Conservation (phyloP, 2,329 filamentous ascomycete species). For the Stagonosporopsis vannaccii region DNA sequence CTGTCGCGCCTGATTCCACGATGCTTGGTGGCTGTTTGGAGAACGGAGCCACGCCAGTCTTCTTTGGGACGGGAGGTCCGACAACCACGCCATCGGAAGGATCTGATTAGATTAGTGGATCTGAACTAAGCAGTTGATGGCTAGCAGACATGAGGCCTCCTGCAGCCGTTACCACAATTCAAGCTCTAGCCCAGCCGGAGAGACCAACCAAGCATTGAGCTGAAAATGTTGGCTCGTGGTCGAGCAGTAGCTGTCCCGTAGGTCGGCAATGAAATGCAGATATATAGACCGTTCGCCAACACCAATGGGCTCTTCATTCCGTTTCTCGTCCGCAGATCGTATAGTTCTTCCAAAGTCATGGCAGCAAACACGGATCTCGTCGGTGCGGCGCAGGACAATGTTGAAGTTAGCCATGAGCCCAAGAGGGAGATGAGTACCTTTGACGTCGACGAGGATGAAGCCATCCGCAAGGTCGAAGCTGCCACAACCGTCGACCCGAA, state of each 20-base stretch:
- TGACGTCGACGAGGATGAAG: slow-evolving; percentile 24
- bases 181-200: slow-evolving; percentile 24
- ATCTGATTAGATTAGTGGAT: slow-evolving; percentile 28
- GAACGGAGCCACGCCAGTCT: neutral
- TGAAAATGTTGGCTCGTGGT: slow-evolving; percentile 11
- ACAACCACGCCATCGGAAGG: slow-evolving; percentile 12
- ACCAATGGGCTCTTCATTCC: neutral
- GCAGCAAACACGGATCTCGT: slow-evolving; percentile 14
- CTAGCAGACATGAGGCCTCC: slow-evolving; percentile 16
- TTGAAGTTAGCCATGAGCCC: slow-evolving; percentile 16
- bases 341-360: neutral
- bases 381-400: neutral
- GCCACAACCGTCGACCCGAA: slow-evolving; percentile 20
- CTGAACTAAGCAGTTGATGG: slow-evolving; percentile 8
- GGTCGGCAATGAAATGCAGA: neutral
- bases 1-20: neutral
- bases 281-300: neutral
- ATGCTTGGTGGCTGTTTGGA: neutral
- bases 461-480: slow-evolving; percentile 27
- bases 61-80: slow-evolving; percentile 4
- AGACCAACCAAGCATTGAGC: slow-evolving; percentile 12
- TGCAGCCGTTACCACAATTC: slow-evolving; percentile 16
- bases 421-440: slow-evolving; percentile 21
- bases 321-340: neutral
- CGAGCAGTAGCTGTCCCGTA: neutral